These are phyloP conservation scores for Astrephomene gubernaculifera DNA, from an alignment of 139 green algal genomes.

Conservation along the genomic window DNA sequence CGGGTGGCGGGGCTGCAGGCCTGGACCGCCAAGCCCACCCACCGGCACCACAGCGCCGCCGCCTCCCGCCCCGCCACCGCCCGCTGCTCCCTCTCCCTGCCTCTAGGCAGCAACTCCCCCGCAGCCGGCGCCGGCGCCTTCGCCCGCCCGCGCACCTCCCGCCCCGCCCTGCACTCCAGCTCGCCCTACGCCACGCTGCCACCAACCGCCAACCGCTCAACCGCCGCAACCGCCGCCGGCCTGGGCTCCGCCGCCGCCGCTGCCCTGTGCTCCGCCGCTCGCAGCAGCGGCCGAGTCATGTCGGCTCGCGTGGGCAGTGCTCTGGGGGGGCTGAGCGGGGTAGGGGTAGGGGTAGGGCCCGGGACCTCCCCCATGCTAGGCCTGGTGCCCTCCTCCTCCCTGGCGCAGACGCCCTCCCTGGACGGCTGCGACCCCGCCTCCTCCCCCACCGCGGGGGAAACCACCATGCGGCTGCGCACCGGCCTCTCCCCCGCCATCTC, in stretches of 20 bases:
- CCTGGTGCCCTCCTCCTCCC: neutral
- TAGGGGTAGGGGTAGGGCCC: neutral
- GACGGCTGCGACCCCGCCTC: neutral
- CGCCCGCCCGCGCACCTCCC: neutral
- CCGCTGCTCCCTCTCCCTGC: neutral
- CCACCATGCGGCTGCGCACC: conserved; percentile 8
- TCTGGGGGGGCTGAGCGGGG: too few relatives aligned
- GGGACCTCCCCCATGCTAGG: conserved; percentile 16
- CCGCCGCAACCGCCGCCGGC: neutral
- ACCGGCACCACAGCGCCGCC: neutral
- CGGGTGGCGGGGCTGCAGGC: neutral
- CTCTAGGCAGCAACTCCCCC: neutral
- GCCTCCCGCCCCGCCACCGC: neutral
- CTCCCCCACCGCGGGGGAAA: neutral
- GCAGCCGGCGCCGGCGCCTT: neutral
- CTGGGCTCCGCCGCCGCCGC: neutral
- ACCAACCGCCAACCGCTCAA: neutral
- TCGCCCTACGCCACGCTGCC: neutral
- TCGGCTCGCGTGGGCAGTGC: too few relatives aligned
- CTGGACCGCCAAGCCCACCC: neutral
- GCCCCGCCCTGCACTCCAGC: neutral
- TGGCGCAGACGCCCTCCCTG: neutral
- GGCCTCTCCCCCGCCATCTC: neutral
- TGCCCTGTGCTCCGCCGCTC: neutral
- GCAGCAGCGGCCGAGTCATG: neutral